Percentiles rank a stretch among this genome's conserved stretches.
Evolutionary conservation across 345 rosid genomes (phyloP).

Genomic region (Ricinus communis): DNA sequence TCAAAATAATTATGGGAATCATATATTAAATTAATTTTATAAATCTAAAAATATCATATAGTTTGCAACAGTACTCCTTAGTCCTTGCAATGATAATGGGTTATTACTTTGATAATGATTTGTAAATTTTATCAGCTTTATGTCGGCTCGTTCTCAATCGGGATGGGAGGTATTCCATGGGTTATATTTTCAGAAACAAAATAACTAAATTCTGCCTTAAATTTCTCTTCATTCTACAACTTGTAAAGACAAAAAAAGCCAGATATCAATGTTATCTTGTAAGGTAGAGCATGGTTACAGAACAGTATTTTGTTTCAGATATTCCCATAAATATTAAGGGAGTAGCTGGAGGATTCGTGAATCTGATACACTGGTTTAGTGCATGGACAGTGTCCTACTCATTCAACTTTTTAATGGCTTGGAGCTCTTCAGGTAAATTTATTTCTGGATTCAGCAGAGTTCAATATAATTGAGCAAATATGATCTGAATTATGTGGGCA

Average conservation of each 20-base stretch:
- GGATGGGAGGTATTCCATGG: constrained; percentile 60
- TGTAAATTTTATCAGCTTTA: too few relatives aligned
- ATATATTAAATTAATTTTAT: too few relatives aligned
- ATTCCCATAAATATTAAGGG: constrained; percentile 15
- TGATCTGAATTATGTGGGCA: too few relatives aligned
- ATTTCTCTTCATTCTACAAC: neutral
- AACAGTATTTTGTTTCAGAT: neutral
- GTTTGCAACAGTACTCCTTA: too few relatives aligned
- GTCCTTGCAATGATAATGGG: too few relatives aligned
- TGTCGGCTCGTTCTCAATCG: constrained; percentile 42
- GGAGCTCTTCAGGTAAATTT: constrained; percentile 17
- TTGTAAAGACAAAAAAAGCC: too few relatives aligned
- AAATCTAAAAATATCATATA: too few relatives aligned
- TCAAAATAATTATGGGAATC: too few relatives aligned
- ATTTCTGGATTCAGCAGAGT: neutral
- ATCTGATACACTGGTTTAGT: constrained; percentile 15
- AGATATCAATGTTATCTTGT: neutral
- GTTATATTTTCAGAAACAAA: constrained; percentile 47
- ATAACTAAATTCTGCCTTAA: neutral
- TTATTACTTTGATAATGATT: too few relatives aligned
- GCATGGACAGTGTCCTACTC: constrained; percentile 18
- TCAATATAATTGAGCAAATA: too few relatives aligned
- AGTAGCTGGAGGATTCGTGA: constrained; percentile 10
- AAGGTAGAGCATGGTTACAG: neutral
- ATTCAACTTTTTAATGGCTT: constrained; percentile 16